Conservation (phyloP, 306 rosid genomes). For the Lithocarpus polystachyus region DNA sequence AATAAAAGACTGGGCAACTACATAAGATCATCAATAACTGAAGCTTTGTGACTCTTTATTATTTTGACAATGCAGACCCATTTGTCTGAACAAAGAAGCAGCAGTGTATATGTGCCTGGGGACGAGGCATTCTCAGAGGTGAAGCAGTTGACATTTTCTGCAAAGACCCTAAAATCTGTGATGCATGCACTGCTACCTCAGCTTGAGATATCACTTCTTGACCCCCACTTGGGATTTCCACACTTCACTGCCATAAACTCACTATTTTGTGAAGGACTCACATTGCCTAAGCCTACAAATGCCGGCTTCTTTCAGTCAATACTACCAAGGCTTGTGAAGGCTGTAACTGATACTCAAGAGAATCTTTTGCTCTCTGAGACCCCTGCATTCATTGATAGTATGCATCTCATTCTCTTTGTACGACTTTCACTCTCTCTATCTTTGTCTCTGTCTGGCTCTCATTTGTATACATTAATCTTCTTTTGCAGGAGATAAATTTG, state of each 20-base stretch:
- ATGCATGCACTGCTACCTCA: conserved; percentile 32
- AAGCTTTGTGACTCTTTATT: too few species aligned
- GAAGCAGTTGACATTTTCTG: conserved; percentile 19
- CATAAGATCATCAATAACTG: too few species aligned
- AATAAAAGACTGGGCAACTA: too few species aligned
- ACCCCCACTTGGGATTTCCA: conserved; percentile 31
- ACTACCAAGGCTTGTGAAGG: neutral
- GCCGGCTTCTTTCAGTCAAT: neutral
- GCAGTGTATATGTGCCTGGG: conserved; percentile 32
- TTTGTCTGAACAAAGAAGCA: conserved; percentile 29
- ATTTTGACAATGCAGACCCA: conserved; percentile 23
- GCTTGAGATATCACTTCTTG: conserved; percentile 2
- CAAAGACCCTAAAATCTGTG: conserved; percentile 17
- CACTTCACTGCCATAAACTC: conserved; percentile 8
- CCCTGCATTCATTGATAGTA: conserved; percentile 39
- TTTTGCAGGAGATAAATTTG: conserved; percentile 38
- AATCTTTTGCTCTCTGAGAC: neutral
- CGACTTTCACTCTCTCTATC: neutral
- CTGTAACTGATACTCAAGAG: neutral
- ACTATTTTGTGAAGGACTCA: neutral
- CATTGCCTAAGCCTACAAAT: neutral
- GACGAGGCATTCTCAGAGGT: conserved; percentile 45
- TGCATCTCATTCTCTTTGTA: neutral
- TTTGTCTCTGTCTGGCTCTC: neutral
- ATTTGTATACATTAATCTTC: neutral